A percentile compares a stretch with the other conserved stretches of the same genome.
Evolutionary conservation across 257 asterid genomes (phyloP).

Genomic region (Scutellaria barbata): DNA sequence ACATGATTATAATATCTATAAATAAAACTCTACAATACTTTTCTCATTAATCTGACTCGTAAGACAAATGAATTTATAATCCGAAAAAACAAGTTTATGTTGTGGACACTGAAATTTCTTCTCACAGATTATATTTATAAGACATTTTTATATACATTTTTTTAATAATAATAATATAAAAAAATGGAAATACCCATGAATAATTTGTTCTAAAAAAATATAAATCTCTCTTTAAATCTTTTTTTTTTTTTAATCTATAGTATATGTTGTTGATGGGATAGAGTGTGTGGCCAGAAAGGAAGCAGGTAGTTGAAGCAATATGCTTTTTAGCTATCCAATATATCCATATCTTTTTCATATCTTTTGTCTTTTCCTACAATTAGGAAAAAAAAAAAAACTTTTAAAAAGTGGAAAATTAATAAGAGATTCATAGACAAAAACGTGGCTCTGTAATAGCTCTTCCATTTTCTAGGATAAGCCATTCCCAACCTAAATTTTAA

Average conservation of each 20-base stretch:
- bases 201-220: background rate
- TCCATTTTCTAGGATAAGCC: conserved; percentile 28
- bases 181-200: background rate
- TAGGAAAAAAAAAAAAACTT: background rate
- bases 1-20: too few relatives aligned
- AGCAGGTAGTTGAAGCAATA: conserved; percentile 38
- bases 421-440: conserved; percentile 34
- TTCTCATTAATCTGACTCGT: too few relatives aligned
- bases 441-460: conserved; percentile 38
- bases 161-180: background rate
- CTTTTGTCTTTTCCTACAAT: background rate
- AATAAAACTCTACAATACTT: too few relatives aligned
- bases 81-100: too few relatives aligned
- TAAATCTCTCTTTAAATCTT: background rate
- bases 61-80: too few relatives aligned
- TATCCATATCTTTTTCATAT: conserved; percentile 23
- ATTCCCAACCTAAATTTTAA: conserved; percentile 1
- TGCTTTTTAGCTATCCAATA: background rate
- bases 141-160: too few relatives aligned
- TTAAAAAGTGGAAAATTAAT: conserved; percentile 2
- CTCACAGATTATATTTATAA: too few relatives aligned
- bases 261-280: background rate
- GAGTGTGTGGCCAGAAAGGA: conserved; percentile 27
- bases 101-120: too few relatives aligned
- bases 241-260: background rate